Evolutionary conservation across 805 yeast species (phyloP), one percentile per base, ranked within the genome.

Genomic region (Candida boleticola): DNA sequence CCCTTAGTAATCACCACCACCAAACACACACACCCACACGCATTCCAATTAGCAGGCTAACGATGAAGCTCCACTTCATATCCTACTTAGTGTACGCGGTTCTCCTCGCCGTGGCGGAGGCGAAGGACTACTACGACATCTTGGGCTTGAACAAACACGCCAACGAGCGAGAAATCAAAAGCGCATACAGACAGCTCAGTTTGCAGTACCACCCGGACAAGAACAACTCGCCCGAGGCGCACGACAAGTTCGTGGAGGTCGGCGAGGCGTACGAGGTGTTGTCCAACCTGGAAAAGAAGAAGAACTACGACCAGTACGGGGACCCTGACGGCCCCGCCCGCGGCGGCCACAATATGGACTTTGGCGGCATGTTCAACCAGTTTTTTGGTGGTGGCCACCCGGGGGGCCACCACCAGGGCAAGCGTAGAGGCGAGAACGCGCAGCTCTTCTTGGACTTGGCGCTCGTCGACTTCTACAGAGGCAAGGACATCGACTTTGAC

Each of bases 181-280:
- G 82, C 40, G 96, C 97, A 0, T 90, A 90, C 60, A 71, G 96
- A 50, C 76, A 79, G 42, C 66, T 92, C 49, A 82, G 90, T 50
- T 84, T 88, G 60, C 86, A 86, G 57, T 89, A 78, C 63, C 99
- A 92, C 58, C 99, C 99, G 2, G 99, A 92, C 64, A 92, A 92
- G 67, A 93, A 92, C 59, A 47, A 45, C 5, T 79, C 83, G 52
- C 89, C 87, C 6, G 84, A 77, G 22, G 96, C 97, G 1, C 89
- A 87, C 50, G 83, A 85, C 38, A 83, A 79, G 64, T 93, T 90
- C 60, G 83, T 93, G 39, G 95, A 89, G 63, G 77, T 93, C 22
- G 96, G 96, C 13, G 95, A 85, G 56, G 98, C 98, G 0, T 92
- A 92, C 61, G 97, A 89, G 42, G 85, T 89, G 10, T 73, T 89